Evolutionary conservation across 2,329 filamentous ascomycete species (phyloP).

Genomic region (Hirsutella minnesotensis): DNA sequence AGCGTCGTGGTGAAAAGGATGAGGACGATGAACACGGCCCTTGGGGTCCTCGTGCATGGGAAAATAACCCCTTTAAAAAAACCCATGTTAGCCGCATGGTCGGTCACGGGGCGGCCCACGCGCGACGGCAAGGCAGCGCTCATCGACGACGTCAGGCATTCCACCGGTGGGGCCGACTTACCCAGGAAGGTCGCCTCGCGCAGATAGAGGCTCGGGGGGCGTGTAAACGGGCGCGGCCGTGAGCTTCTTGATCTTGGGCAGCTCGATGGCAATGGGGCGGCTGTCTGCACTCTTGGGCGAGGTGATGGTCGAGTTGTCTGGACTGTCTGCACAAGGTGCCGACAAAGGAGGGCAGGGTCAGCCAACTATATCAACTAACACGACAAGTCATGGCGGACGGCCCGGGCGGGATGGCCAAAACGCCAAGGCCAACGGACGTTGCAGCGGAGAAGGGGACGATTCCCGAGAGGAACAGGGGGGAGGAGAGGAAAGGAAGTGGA

Average conservation of each 20-base stretch:
- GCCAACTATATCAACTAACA: neutral
- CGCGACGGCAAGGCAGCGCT: neutral
- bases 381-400: neutral
- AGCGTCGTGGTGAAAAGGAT: conserved; percentile 36
- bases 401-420: neutral
- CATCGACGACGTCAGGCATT: neutral
- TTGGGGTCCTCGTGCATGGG: conserved; percentile 45
- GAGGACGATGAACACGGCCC: conserved; percentile 32
- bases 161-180: conserved; percentile 20
- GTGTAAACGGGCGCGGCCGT: conserved; percentile 28
- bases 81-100: neutral
- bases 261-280: conserved; percentile 42
- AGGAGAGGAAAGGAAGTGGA: neutral
- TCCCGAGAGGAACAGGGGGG: neutral
- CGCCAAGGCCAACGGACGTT: neutral
- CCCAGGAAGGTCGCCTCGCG: conserved; percentile 46
- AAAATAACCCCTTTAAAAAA: conserved; percentile 41
- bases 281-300: conserved; percentile 15
- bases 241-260: conserved; percentile 29
- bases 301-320: conserved; percentile 4
- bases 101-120: neutral
- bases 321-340: conserved; percentile 1
- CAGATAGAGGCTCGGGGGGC: conserved; percentile 39
- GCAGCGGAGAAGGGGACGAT: neutral
- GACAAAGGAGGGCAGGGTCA: neutral